These are phyloP conservation scores for Penicillium sp. DNA, from an alignment of 2,329 filamentous ascomycete genomes.

Conservation along the genomic window DNA sequence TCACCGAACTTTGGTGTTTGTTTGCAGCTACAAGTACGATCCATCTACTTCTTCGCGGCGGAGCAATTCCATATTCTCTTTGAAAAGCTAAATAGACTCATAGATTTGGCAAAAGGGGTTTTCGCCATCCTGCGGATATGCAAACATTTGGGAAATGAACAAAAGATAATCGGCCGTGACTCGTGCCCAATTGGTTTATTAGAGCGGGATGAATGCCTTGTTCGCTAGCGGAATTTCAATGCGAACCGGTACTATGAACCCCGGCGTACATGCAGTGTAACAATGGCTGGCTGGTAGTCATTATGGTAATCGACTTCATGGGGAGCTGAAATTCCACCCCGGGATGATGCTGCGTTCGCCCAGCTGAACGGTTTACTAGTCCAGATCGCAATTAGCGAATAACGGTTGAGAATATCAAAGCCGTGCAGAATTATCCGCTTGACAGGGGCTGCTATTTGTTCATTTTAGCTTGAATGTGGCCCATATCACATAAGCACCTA, in stretches of 20 bases:
- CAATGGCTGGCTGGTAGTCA: slow-evolving; percentile 6
- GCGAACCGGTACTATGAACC: slow-evolving; percentile 4
- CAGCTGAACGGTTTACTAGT: neutral
- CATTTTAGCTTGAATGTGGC: neutral
- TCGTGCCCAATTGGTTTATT: too few species aligned
- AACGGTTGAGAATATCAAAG: too few species aligned
- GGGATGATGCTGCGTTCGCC: neutral
- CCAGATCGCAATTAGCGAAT: neutral
- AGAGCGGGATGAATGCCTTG: neutral
- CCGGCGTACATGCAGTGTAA: slow-evolving; percentile 19
- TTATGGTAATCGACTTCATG: slow-evolving; percentile 10
- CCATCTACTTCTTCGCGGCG: too few species aligned
- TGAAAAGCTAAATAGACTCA: too few species aligned
- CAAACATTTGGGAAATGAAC: too few species aligned
- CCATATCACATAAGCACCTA: neutral
- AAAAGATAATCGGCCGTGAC: too few species aligned
- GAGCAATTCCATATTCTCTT: too few species aligned
- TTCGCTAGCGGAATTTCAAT: slow-evolving; percentile 17
- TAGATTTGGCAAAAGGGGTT: too few species aligned
- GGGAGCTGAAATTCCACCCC: neutral
- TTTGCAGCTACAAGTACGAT: too few species aligned
- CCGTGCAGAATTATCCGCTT: neutral
- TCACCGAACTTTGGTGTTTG: too few species aligned
- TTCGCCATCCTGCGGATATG: too few species aligned
- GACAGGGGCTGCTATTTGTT: neutral